Base-by-base conservation (phyloP, 192 early-diverging fungal genomes). In the Entophlyctis luteolus region DNA sequence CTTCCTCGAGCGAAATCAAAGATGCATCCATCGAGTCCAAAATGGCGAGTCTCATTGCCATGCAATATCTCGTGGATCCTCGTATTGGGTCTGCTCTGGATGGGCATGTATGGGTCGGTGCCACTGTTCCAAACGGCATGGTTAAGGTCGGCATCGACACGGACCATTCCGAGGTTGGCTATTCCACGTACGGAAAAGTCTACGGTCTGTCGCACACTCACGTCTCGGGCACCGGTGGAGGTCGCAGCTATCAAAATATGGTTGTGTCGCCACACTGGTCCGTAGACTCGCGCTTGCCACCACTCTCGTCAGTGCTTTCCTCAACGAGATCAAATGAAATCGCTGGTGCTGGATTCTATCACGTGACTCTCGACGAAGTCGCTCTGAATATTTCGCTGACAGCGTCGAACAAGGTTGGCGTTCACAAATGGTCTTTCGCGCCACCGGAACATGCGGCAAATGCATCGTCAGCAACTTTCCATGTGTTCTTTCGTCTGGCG, bases 41-140 rank as follows among this genome's bases (percentile, higher is more conserved):
- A n/a, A n/a, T n/a, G n/a, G n/a, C n/a, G n/a, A n/a, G n/a, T n/a
- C n/a, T n/a, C n/a, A n/a, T n/a, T n/a, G n/a, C n/a, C n/a, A n/a
- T n/a, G n/a, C n/a, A n/a, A n/a, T n/a, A n/a, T n/a, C n/a, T n/a
- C n/a, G 39, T 62, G 4, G 42, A 55, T 16, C 39, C 39, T 12
- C 25, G 28, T 4, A 29, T 65, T 48, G 63, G 50, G 25, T 22
- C 48, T 8, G 63, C 32, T 32, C 49, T 25, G 6, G 31, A 56
- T 23, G 63, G 63, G 1, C 47, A 66, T 47, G 63, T 66, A n/a
- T 66, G 63, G 63, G 25, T 48, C 18, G 74, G 74, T 4, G 60
- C 74, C n/a, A 49, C 60, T 23, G 29, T 55, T 29, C 74, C 74
- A 2, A 57, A 72, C 46, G 74, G 72, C 4, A 75, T 75, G 47